These are phyloP conservation scores for Mycosphaerella arachidis DNA, from an alignment of 2,329 filamentous ascomycete species.

Conservation along the genomic window DNA sequence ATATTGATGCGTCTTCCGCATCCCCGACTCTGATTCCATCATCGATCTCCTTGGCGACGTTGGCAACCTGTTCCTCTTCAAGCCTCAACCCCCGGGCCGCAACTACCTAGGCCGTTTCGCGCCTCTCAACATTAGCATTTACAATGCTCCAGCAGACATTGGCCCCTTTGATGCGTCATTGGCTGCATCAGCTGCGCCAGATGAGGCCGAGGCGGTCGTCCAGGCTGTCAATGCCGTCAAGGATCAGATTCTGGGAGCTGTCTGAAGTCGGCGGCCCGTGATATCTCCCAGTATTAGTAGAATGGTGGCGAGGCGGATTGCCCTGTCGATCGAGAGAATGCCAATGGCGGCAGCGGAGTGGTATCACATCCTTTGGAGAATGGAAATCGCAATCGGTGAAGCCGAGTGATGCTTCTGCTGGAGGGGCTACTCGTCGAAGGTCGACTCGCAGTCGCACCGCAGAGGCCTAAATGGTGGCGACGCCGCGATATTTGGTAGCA, in stretches of 20 bases:
- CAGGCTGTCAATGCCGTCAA: constrained; percentile 14
- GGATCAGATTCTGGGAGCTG: constrained; percentile 12
- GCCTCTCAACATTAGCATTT: constrained; percentile 14
- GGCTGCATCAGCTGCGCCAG: constrained; percentile 11
- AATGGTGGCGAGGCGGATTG: constrained; percentile 3
- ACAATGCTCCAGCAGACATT: constrained; percentile 8
- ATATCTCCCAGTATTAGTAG: constrained; percentile 10
- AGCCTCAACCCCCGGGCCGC: constrained; percentile 6
- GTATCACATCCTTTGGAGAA: constrained; percentile 16
- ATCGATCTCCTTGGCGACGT: constrained; percentile 19
- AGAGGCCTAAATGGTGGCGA: neutral
- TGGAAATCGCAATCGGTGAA: constrained; percentile 13
- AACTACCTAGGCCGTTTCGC: constrained; percentile 17
- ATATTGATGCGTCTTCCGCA: neutral
- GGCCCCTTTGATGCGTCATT: constrained; percentile 14
- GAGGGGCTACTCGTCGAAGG: neutral
- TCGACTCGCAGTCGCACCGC: neutral
- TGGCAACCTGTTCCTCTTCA: constrained; percentile 17
- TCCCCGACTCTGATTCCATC: constrained; percentile 17
- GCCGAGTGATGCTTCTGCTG: constrained; percentile 13
- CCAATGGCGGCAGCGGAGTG: constrained; percentile 16
- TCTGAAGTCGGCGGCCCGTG: constrained; percentile 11
- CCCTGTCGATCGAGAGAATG: constrained; percentile 7
- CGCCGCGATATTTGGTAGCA: too few species aligned
- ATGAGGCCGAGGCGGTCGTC: constrained; percentile 12